Conservation (phyloP, 331 rosid species). For the Pyracantha coccinea region DNA sequence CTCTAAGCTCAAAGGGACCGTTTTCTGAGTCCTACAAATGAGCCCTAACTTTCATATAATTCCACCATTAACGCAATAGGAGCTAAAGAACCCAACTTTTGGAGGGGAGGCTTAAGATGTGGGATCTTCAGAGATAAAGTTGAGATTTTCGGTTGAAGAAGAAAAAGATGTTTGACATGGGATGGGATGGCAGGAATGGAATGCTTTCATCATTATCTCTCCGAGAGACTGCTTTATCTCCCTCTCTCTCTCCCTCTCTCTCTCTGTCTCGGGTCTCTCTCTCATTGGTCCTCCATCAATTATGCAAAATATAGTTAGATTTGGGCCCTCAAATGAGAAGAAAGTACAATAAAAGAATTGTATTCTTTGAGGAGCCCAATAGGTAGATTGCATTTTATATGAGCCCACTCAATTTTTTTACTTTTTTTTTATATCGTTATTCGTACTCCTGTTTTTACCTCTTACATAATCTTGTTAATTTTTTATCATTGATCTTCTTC, state of each 20-base stretch:
- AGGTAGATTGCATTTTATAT: not conserved
- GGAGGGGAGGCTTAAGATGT: not conserved
- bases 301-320: not conserved
- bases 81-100: not conserved
- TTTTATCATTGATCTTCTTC: too few species aligned
- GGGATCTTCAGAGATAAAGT: not conserved
- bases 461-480: too few species aligned
- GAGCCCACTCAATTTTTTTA: not conserved
- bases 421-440: too few species aligned
- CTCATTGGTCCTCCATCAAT: not conserved
- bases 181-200: not conserved
- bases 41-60: slow-evolving; percentile 24
- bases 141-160: not conserved
- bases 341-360: not conserved
- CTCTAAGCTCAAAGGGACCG: not conserved
- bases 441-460: accelerated
- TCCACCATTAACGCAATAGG: not conserved
- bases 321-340: not conserved
- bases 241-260: too few species aligned
- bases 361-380: not conserved
- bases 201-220: not conserved
- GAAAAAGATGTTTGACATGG: not conserved
- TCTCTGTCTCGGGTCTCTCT: not conserved
- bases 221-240: not conserved
- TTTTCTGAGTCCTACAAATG: slow-evolving; percentile 2